Evolutionary conservation across 352 stramenopile genomes (phyloP).

Genomic region (Peronospora destructor): DNA sequence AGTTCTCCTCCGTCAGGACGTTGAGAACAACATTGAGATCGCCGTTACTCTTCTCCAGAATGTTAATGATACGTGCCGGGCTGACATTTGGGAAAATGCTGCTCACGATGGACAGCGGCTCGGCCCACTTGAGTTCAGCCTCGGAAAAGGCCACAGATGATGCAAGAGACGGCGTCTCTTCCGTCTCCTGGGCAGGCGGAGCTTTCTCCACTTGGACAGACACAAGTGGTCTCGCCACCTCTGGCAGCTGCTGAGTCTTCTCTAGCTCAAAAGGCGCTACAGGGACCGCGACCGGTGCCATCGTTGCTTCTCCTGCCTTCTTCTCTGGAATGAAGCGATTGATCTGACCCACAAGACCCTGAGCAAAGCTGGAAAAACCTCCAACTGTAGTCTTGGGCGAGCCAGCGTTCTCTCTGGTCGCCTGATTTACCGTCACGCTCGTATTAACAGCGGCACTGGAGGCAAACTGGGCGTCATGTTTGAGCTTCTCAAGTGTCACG

Average conservation of each 20-base stretch:
- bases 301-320: slow-evolving; percentile 27
- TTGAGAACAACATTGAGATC: slow-evolving; percentile 74
- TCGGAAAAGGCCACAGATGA: slow-evolving; percentile 45
- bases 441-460: slow-evolving; percentile 1
- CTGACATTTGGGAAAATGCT: slow-evolving; percentile 59
- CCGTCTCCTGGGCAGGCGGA: slow-evolving; percentile 19
- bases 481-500: slow-evolving; percentile 46
- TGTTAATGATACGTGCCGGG: slow-evolving; percentile 38
- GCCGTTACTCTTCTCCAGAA: slow-evolving; percentile 55
- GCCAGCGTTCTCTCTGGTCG: slow-evolving; percentile 23
- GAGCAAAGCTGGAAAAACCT: slow-evolving; percentile 58
- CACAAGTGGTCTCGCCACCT: not conserved
- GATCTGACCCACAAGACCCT: slow-evolving; percentile 57
- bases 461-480: slow-evolving; percentile 33
- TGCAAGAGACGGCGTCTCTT: slow-evolving; percentile 19
- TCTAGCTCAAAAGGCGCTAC: slow-evolving; percentile 12
- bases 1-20: slow-evolving; percentile 58
- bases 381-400: slow-evolving; percentile 38
- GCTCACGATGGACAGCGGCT: slow-evolving; percentile 55
- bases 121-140: slow-evolving; percentile 61
- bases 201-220: slow-evolving; percentile 8
- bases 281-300: slow-evolving; percentile 4
- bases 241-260: slow-evolving; percentile 6
- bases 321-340: slow-evolving; percentile 57
- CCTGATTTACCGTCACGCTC: slow-evolving; percentile 14